These are phyloP conservation scores for Penicillium goetzii DNA, from an alignment of 495 filamentous ascomycete genomes.

Conservation along the genomic window DNA sequence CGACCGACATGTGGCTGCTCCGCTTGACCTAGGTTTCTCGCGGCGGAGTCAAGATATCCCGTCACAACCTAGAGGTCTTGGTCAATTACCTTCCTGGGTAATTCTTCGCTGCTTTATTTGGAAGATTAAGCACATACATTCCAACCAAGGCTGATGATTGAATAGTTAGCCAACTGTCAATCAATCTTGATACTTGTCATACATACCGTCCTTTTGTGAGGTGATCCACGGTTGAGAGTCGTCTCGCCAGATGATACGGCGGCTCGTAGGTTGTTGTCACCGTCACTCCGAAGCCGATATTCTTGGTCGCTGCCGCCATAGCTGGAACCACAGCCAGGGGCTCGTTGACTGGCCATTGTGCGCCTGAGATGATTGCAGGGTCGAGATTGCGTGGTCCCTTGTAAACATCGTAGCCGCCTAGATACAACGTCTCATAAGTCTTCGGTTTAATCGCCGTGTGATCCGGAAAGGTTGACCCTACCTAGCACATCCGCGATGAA, in stretches of 20 bases:
- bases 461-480: slow-evolving; percentile 14
- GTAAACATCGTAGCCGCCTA: slow-evolving; percentile 69
- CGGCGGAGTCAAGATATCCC: slow-evolving; percentile 68
- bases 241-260: slow-evolving; percentile 68
- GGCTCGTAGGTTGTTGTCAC: slow-evolving; percentile 71
- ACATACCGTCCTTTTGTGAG: slow-evolving; percentile 63
- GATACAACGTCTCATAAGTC: neutral
- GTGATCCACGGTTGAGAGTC: slow-evolving; percentile 69
- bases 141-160: slow-evolving; percentile 54
- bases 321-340: slow-evolving; percentile 48
- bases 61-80: slow-evolving; percentile 57
- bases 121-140: slow-evolving; percentile 42
- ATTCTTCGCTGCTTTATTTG: neutral
- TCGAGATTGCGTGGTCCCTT: slow-evolving; percentile 59
- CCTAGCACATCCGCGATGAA: slow-evolving; percentile 60
- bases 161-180: neutral
- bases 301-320: slow-evolving; percentile 59
- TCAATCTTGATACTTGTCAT: neutral
- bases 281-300: slow-evolving; percentile 71
- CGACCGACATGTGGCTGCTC: slow-evolving; percentile 52
- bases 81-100: neutral
- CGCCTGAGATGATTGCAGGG: slow-evolving; percentile 60
- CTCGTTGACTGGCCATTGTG: slow-evolving; percentile 70
- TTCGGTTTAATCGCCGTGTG: neutral
- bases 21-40: slow-evolving; percentile 59